Evolutionary conservation across 257 asterid species (phyloP), one percentile per base, ranked within the genome.

Genomic region (Galeopsis tetrahit): DNA sequence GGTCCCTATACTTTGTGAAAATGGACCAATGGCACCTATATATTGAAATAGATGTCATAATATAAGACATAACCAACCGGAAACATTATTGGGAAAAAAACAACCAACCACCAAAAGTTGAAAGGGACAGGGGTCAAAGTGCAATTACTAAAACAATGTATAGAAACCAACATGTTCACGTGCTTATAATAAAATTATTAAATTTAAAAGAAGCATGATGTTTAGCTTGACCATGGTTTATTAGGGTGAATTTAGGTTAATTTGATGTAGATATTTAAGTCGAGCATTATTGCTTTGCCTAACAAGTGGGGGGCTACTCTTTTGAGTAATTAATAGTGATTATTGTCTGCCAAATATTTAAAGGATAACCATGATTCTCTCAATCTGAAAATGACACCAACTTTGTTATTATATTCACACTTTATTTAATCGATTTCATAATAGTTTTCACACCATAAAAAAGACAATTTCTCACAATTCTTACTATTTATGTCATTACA

Each of bases 291-390:
- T 78, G 40, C 72, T 31, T 72, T 53, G 77, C 78, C 75, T 70
- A 66, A 15, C 2, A 60, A 32, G 68, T 76, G 69, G 78, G 5
- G 43, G 21, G 39, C 35, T n/a, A 31, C 53, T 28, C 31, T 49
- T 13, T 46, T 77, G 10, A 75, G 49, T 79, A 73, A 28, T 74
- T 53, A 72, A 72, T 35, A 59, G 51, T 60, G 31, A 38, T 65
- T 73, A 58, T 66, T 77, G 88, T 71, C 78, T 68, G 84, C 85
- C 87, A 80, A 76, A 8, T 58, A 69, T 65, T 44, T 43, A 53
- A 76, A 39, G 65, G 46, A 33, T 10, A 46, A 71, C 39, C 34
- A 61, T 75, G 56, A 14, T 5, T 2, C 56, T 11, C 31, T 67
- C 52, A 66, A 46, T 8, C 8, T 39, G 65, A 38, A 42, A 21